These are phyloP conservation scores for Wickerhamiella sergipiensis DNA, from an alignment of 805 yeast species.

Conservation along the genomic window DNA sequence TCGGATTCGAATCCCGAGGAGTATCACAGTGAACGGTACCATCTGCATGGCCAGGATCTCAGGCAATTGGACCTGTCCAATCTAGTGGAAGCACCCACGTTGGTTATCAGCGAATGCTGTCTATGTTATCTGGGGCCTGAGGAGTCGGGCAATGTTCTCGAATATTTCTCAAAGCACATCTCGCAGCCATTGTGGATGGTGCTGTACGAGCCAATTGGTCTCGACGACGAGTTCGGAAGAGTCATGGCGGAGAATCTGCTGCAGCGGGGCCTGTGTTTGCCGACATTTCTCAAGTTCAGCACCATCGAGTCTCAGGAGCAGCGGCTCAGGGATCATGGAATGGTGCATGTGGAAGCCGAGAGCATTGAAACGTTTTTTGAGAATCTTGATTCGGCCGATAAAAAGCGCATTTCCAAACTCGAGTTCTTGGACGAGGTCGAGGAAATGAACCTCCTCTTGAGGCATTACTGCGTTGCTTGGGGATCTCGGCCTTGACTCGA, in stretches of 20 bases:
- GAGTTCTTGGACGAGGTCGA: conserved; percentile 68
- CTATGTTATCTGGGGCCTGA: conserved; percentile 51
- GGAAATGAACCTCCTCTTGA: conserved; percentile 46
- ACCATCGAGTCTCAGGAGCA: conserved; percentile 29
- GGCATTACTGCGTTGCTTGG: conserved; percentile 44
- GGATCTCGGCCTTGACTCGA: conserved; percentile 5
- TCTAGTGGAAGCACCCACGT: conserved; percentile 33
- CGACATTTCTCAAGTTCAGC: conserved; percentile 41
- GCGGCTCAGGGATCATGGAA: conserved; percentile 26
- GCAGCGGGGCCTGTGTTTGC: conserved; percentile 47
- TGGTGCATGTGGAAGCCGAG: conserved; percentile 24
- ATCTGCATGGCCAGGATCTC: conserved; percentile 43
- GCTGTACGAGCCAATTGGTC: conserved; percentile 59
- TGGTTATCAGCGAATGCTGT: conserved; percentile 62
- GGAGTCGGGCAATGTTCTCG: conserved; percentile 33
- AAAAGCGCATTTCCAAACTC: conserved; percentile 33
- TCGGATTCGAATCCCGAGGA: conserved; percentile 4
- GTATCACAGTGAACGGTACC: conserved; percentile 29
- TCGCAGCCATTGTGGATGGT: conserved; percentile 24
- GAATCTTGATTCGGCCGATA: conserved; percentile 26
- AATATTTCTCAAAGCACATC: conserved; percentile 28
- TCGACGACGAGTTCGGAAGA: conserved; percentile 47
- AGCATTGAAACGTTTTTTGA: conserved; percentile 32
- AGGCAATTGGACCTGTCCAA: conserved; percentile 26
- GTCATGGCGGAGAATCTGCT: conserved; percentile 54